These are phyloP conservation scores for Cryoendolithus antarcticus DNA, from an alignment of 2,329 filamentous ascomycete species.

Conservation along the genomic window DNA sequence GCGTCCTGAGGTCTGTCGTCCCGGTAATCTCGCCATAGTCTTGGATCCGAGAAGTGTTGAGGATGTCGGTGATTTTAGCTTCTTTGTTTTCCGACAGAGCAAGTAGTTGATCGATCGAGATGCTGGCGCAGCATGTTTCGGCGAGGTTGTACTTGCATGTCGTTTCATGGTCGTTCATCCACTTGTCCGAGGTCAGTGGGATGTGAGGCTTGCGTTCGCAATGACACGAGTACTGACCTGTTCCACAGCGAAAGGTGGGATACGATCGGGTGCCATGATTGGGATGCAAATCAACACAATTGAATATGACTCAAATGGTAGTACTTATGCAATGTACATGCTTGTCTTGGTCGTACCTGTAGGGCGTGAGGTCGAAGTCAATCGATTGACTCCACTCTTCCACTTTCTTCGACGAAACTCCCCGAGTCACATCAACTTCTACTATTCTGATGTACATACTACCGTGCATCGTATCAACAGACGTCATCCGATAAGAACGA, in stretches of 20 bases:
- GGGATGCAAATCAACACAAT: not conserved
- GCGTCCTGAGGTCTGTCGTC: slow-evolving; percentile 49
- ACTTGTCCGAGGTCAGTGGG: slow-evolving; percentile 24
- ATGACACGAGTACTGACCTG: slow-evolving; percentile 34
- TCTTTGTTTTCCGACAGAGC: slow-evolving; percentile 45
- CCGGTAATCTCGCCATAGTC: slow-evolving; percentile 65
- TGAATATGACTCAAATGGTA: not conserved
- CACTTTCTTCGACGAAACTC: too few relatives aligned
- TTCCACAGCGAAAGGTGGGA: slow-evolving; percentile 55
- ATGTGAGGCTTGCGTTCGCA: not conserved
- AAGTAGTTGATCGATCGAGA: slow-evolving; percentile 58
- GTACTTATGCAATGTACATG: too few relatives aligned
- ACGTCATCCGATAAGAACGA: too few relatives aligned
- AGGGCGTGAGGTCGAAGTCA: too few relatives aligned
- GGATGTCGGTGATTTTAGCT: slow-evolving; percentile 29
- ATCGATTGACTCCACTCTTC: too few relatives aligned
- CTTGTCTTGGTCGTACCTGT: too few relatives aligned
- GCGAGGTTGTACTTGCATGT: slow-evolving; percentile 55
- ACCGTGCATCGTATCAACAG: too few relatives aligned
- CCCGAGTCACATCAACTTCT: too few relatives aligned
- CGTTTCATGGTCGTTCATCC: slow-evolving; percentile 44
- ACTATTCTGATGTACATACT: too few relatives aligned
- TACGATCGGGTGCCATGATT: slow-evolving; percentile 6
- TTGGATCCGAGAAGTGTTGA: slow-evolving; percentile 45
- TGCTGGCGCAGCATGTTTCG: slow-evolving; percentile 65